Percentiles rank a stretch among this genome's conserved stretches.
These are phyloP conservation scores for Candida sonorensis DNA, from an alignment of 805 yeast genomes.

Conservation along the genomic window DNA sequence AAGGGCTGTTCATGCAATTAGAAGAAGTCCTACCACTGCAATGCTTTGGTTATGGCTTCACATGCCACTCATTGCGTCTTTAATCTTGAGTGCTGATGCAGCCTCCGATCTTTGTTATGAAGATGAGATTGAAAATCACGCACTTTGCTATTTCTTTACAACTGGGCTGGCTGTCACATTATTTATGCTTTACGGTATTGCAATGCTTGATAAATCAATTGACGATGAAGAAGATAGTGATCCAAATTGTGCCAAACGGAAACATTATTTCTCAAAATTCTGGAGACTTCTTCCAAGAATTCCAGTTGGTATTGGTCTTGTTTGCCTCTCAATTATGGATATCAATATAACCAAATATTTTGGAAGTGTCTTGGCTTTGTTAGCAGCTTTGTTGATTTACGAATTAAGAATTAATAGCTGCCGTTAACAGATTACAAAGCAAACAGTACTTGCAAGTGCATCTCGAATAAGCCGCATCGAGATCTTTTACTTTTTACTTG, in stretches of 20 bases:
- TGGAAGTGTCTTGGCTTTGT: slow-evolving; percentile 8
- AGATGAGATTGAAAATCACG: slow-evolving; percentile 27
- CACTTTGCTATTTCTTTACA: slow-evolving; percentile 42
- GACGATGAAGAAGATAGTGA: slow-evolving; percentile 22
- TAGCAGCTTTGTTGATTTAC: slow-evolving; percentile 7
- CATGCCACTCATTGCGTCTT: slow-evolving; percentile 42
- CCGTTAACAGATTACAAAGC: no score
- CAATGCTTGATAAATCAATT: slow-evolving; percentile 36
- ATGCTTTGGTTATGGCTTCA: slow-evolving; percentile 40
- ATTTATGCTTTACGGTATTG: slow-evolving; percentile 32
- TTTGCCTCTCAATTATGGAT: slow-evolving; percentile 9
- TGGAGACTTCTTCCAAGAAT: slow-evolving; percentile 13
- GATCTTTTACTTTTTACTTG: no score
- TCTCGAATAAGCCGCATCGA: no score
- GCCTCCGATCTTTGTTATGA: slow-evolving; percentile 41
- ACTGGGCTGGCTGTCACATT: slow-evolving; percentile 47
- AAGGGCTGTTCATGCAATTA: slow-evolving; percentile 46
- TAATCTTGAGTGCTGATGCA: slow-evolving; percentile 54
- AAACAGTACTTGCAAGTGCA: no score
- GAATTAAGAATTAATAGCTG: slow-evolving; percentile 5
- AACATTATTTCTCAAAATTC: slow-evolving; percentile 25
- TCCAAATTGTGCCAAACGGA: slow-evolving; percentile 30
- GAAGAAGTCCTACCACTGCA: slow-evolving; percentile 42
- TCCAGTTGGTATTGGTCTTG: slow-evolving; percentile 2
- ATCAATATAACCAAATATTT: slow-evolving; percentile 9